These are phyloP conservation scores for Debaryomycetaceae sp. DNA, from an alignment of 1,139 yeast species.

Conservation along the genomic window DNA sequence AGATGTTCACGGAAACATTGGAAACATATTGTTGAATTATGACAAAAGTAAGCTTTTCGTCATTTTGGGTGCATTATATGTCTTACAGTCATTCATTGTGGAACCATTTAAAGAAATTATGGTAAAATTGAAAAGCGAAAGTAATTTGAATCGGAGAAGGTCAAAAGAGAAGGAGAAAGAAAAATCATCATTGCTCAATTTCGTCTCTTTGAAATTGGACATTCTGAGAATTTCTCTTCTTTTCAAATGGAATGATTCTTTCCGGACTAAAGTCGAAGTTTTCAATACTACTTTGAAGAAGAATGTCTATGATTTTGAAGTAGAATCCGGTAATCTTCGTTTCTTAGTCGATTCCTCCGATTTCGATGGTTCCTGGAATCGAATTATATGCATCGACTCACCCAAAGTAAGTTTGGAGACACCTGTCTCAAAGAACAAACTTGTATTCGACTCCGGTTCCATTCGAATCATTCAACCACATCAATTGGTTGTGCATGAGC, in stretches of 20 bases:
- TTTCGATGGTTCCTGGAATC: constrained; percentile 45
- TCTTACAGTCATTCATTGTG: constrained; percentile 46
- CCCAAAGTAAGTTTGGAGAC: constrained; percentile 21
- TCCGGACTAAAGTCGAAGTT: constrained; percentile 47
- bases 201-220: not conserved
- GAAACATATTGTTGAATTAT: constrained; percentile 31
- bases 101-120: constrained; percentile 29
- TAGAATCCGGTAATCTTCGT: constrained; percentile 38
- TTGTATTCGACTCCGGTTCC: constrained; percentile 19
- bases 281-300: constrained; percentile 21
- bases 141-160: constrained; percentile 2
- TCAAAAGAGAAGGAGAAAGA: not conserved
- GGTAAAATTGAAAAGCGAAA: constrained; percentile 22
- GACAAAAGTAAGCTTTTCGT: constrained; percentile 52
- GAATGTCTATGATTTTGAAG: constrained; percentile 14
- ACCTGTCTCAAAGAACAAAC: constrained; percentile 13
- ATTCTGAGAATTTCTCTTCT: constrained; percentile 19
- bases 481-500: constrained; percentile 53
- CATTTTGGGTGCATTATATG: constrained; percentile 51
- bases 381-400: constrained; percentile 45
- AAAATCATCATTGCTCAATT: not conserved
- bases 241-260: constrained; percentile 42
- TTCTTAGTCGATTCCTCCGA: constrained; percentile 56
- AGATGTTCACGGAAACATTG: constrained; percentile 23
- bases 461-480: constrained; percentile 46